These are phyloP conservation scores for Aspergillus caelatus DNA, from an alignment of 2,329 filamentous ascomycete genomes.

Conservation along the genomic window DNA sequence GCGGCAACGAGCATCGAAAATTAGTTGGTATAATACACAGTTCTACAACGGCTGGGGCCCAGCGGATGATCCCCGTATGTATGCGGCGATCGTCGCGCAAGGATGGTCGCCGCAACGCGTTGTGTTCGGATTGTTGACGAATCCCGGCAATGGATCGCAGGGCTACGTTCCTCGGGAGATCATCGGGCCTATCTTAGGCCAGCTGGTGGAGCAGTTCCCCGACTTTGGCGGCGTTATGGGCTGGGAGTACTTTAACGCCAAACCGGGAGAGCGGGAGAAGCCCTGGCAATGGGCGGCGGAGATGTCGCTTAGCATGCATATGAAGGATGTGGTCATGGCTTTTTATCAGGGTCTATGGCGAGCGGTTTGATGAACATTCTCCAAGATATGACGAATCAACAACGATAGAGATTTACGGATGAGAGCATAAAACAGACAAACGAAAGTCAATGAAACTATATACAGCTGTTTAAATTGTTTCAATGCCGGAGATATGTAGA, in stretches of 20 bases:
- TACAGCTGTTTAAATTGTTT: not conserved
- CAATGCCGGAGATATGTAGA: not conserved
- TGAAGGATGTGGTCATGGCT: constrained; percentile 41
- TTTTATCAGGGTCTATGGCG: constrained; percentile 33
- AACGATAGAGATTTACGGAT: constrained; percentile 10
- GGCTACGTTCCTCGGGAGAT: constrained; percentile 65
- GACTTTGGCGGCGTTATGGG: constrained; percentile 87
- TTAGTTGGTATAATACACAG: constrained; percentile 87
- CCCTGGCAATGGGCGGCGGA: constrained; percentile 79
- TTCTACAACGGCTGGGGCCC: constrained; percentile 92
- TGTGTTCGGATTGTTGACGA: constrained; percentile 80
- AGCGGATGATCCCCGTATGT: constrained; percentile 53
- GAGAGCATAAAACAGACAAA: not conserved
- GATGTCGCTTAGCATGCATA: constrained; percentile 59
- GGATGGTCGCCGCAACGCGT: constrained; percentile 76
- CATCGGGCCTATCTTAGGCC: constrained; percentile 59
- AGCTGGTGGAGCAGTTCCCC: constrained; percentile 63
- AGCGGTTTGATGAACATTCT: constrained; percentile 34
- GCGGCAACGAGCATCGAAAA: constrained; percentile 63
- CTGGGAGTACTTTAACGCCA: constrained; percentile 91
- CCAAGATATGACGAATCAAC: constrained; percentile 32
- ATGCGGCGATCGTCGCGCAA: constrained; percentile 45
- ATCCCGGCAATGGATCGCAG: constrained; percentile 68
- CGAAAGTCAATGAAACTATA: not conserved
- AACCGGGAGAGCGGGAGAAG: constrained; percentile 62